Conservation (phyloP, 2,329 filamentous ascomycete species). For the Xylaria multiplex region DNA sequence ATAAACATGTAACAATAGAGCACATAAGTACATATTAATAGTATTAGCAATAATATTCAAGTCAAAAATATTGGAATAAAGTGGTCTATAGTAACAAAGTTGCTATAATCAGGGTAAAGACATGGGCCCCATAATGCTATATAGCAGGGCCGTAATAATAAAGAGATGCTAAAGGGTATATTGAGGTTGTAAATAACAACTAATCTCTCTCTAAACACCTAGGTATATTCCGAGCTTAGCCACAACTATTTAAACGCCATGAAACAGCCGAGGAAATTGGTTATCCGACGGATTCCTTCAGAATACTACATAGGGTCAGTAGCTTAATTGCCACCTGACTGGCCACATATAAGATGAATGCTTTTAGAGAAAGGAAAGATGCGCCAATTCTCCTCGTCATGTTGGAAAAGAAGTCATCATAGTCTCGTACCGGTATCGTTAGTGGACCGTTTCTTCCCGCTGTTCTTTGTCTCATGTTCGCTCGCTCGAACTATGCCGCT, state of each 20-base stretch:
- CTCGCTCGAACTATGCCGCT: slow-evolving; percentile 10
- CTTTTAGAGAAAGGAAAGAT: slow-evolving; percentile 10
- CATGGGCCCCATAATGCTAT: background rate
- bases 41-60: too few relatives aligned
- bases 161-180: slow-evolving; percentile 29
- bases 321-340: slow-evolving; percentile 8
- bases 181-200: slow-evolving; percentile 26
- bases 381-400: slow-evolving; percentile 26
- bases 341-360: slow-evolving; percentile 12
- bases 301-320: slow-evolving; percentile 30
- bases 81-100: too few relatives aligned
- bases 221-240: background rate
- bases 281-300: slow-evolving; percentile 19
- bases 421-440: slow-evolving; percentile 28
- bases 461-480: slow-evolving; percentile 8
- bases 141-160: background rate
- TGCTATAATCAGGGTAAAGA: background rate
- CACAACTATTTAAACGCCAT: slow-evolving; percentile 11
- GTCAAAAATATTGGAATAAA: too few relatives aligned
- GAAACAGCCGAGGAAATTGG: slow-evolving; percentile 12
- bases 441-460: slow-evolving; percentile 21
- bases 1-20: too few relatives aligned
- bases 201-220: slow-evolving; percentile 21
- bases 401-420: slow-evolving; percentile 13
- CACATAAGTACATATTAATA: too few relatives aligned